Conservation (phyloP, 495 filamentous ascomycete genomes). For the Neurospora africana region DNA sequence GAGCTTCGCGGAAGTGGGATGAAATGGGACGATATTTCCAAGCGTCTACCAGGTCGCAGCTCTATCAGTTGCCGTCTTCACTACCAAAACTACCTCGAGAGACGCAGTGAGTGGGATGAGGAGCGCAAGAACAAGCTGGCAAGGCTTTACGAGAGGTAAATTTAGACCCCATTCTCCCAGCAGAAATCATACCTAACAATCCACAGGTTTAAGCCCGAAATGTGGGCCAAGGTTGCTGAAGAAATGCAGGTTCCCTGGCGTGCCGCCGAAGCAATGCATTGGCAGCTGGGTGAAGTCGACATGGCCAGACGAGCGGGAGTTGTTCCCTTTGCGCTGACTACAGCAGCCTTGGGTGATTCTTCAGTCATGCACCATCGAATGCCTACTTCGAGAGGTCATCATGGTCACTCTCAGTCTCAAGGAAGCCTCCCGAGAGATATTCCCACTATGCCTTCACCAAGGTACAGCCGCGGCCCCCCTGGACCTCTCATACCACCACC, state of each 20-base stretch:
- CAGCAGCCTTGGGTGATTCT: slow-evolving; percentile 46
- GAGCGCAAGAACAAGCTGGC: slow-evolving; percentile 96
- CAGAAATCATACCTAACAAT: slow-evolving; percentile 11
- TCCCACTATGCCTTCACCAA: slow-evolving; percentile 21
- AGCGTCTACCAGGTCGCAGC: slow-evolving; percentile 77
- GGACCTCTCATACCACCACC: slow-evolving; percentile 15
- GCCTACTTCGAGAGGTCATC: slow-evolving; percentile 25
- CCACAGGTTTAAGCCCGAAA: slow-evolving; percentile 83
- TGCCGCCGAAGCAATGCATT: slow-evolving; percentile 94
- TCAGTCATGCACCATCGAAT: slow-evolving; percentile 27
- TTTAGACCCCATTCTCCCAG: not conserved
- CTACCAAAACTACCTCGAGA: slow-evolving; percentile 95
- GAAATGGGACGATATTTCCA: slow-evolving; percentile 98
- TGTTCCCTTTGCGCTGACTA: slow-evolving; percentile 64
- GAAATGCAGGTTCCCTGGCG: slow-evolving; percentile 97
- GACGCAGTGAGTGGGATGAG: slow-evolving; percentile 86
- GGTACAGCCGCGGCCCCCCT: slow-evolving; percentile 24
- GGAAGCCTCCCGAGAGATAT: slow-evolving; percentile 32
- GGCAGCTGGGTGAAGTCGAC: slow-evolving; percentile 86
- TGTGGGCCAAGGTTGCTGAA: slow-evolving; percentile 89
- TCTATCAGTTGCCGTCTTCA: slow-evolving; percentile 88
- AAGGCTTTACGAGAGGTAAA: slow-evolving; percentile 88
- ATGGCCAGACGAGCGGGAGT: slow-evolving; percentile 87
- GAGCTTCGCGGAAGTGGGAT: slow-evolving; percentile 77
- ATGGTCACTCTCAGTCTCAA: slow-evolving; percentile 39